Base-by-base conservation (phyloP, 805 yeast genomes). In the Saturnispora sekii region DNA sequence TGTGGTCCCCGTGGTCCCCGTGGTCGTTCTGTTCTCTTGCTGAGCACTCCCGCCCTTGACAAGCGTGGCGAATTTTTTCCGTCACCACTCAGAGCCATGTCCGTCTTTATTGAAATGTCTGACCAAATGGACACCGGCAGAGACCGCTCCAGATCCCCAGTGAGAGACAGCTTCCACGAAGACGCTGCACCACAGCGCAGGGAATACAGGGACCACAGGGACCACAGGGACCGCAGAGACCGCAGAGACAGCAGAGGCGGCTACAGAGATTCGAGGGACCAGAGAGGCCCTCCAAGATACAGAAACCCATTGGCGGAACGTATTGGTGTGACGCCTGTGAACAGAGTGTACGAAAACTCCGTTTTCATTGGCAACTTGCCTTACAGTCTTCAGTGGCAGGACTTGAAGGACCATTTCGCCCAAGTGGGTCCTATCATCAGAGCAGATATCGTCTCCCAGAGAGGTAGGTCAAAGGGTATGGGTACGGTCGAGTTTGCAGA, bases 391-490 rank as follows among this genome's bases (percentile, higher is more conserved):
- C 72, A 78, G 31, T 73, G 84, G 53, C 63, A 67, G 41, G 81
- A 81, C 32, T 66, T 84, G 43, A 76, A 75, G 56, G 79, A 70
- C 14, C 69, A 73, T 50, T 84, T 84, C 61, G 64, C 69, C n/a
- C 64, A 63, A 26, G 73, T 73, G 34, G 88, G 88, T 37, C 74
- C 70, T 28, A 82, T 88, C 44, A 71, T 80, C 16, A 74, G 85
- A 51, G 95, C 96, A 3, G 96, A 88, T 61, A 81, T 89, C 43
- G 81, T 87, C 38, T 79, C 81, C 2, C 72, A 76, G 49, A 76
- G 81, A 53, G 94, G 94, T 46, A 82, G 82, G 56, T 81, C 87
- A 58, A 72, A 90, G 65, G 95, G 95, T 50, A 83, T 82, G 90
- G 90, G 89, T 35, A 85, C 95, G 18, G 96, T 88, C 35, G 96